Percentiles rank a stretch among this genome's conserved stretches.
Evolutionary conservation across 164 flowering plant genomes (phyloP).

Genomic region (Dillenia turbinata): DNA sequence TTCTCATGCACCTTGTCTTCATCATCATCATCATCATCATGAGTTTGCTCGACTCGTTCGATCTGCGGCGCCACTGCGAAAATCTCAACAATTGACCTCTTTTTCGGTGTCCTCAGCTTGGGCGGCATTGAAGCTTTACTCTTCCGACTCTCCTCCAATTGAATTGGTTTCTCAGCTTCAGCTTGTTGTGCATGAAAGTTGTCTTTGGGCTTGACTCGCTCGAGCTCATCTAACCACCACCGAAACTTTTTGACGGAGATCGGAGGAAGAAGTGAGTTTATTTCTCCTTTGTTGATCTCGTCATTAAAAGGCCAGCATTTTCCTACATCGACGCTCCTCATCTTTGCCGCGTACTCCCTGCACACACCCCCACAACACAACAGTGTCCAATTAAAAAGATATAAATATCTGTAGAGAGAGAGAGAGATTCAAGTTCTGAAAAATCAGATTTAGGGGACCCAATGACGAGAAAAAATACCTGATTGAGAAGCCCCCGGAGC

Average conservation of each 20-base stretch:
- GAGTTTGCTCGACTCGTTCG: slow-evolving; percentile 7
- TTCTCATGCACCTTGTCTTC: slow-evolving; percentile 3
- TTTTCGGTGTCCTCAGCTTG: slow-evolving; percentile 36
- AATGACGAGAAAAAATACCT: slow-evolving; percentile 23
- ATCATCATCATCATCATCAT: slow-evolving; percentile 9
- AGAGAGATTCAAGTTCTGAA: background rate
- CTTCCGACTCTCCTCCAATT: slow-evolving; percentile 14
- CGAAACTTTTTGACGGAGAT: slow-evolving; percentile 37
- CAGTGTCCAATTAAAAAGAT: background rate
- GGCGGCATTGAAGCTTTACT: slow-evolving; percentile 10
- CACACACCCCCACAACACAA: too few relatives aligned
- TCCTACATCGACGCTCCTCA: slow-evolving; percentile 41
- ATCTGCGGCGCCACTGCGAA: slow-evolving; percentile 54
- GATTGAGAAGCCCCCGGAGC: slow-evolving; percentile 49
- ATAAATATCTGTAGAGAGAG: too few relatives aligned
- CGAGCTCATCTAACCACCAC: slow-evolving; percentile 58
- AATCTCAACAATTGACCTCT: slow-evolving; percentile 61
- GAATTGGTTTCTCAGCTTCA: background rate
- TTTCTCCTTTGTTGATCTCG: slow-evolving; percentile 5
- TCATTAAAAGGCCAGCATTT: slow-evolving; percentile 60
- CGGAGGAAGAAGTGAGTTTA: slow-evolving; percentile 37
- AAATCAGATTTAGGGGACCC: background rate
- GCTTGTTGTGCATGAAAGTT: too few relatives aligned
- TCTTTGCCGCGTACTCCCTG: slow-evolving; percentile 51
- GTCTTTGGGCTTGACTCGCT: background rate